These are phyloP conservation scores for Fusarium humuli DNA, from an alignment of 2,329 filamentous ascomycete genomes.

Conservation along the genomic window DNA sequence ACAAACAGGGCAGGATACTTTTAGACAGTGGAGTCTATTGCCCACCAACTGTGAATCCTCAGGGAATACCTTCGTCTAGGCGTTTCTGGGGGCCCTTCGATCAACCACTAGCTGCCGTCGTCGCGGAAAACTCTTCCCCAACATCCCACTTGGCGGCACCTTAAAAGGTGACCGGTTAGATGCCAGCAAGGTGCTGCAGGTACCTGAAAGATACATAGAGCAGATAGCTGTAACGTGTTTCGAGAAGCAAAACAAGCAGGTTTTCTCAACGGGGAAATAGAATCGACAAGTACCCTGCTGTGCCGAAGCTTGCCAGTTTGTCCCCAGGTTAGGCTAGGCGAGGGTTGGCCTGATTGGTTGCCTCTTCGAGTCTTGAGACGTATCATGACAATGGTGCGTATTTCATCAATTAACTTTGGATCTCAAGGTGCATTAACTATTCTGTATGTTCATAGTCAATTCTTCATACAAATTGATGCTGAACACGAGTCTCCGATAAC, in stretches of 20 bases:
- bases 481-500: slow-evolving; percentile 9
- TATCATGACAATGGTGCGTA: slow-evolving; percentile 34
- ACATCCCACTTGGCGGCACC: slow-evolving; percentile 49
- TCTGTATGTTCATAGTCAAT: neutral
- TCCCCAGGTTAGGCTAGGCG: slow-evolving; percentile 31
- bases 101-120: slow-evolving; percentile 43
- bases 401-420: slow-evolving; percentile 1
- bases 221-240: neutral
- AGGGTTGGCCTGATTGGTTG: slow-evolving; percentile 35
- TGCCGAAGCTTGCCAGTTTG: slow-evolving; percentile 45
- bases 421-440: neutral
- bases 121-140: slow-evolving; percentile 48
- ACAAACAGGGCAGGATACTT: slow-evolving; percentile 28
- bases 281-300: slow-evolving; percentile 15
- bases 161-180: slow-evolving; percentile 38
- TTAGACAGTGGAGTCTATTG: slow-evolving; percentile 26
- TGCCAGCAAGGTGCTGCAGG: slow-evolving; percentile 43
- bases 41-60: slow-evolving; percentile 26
- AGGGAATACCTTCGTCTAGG: slow-evolving; percentile 30
- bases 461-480: neutral
- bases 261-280: slow-evolving; percentile 25
- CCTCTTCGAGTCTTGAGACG: slow-evolving; percentile 31
- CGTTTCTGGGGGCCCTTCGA: slow-evolving; percentile 39
- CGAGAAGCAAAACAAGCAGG: slow-evolving; percentile 9
- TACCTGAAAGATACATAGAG: slow-evolving; percentile 25